These are phyloP conservation scores for Pontederia crassipes DNA, from an alignment of 176 grass and related monocot species.

Conservation along the genomic window DNA sequence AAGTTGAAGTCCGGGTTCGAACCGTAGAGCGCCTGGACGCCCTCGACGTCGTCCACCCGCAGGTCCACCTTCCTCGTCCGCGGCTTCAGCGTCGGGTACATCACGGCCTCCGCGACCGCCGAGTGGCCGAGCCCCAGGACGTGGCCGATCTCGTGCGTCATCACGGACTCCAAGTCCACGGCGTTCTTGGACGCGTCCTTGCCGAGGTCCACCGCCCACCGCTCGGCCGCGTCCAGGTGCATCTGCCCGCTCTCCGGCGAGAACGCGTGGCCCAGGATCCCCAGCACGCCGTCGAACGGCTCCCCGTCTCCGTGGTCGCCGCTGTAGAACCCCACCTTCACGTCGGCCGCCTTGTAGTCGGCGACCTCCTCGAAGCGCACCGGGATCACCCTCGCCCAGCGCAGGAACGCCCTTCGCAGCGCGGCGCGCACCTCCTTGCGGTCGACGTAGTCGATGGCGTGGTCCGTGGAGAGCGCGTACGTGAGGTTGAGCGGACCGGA, in stretches of 20 bases:
- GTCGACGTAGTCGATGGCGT: conserved; percentile 48
- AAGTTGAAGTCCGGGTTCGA: conserved; percentile 61
- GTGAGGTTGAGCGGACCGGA: conserved; percentile 45
- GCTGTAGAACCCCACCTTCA: conserved; percentile 71
- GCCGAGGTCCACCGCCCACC: conserved; percentile 53
- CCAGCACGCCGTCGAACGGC: conserved; percentile 83
- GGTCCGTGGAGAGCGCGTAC: conserved; percentile 50
- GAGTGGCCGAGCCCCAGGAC: conserved; percentile 86
- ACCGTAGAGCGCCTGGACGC: conserved; percentile 76
- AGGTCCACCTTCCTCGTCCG: conserved; percentile 56
- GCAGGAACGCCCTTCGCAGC: conserved; percentile 58
- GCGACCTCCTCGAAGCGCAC: conserved; percentile 45
- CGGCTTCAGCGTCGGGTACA: conserved; percentile 87
- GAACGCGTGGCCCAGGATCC: conserved; percentile 82
- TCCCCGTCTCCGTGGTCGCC: conserved; percentile 80
- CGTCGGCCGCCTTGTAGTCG: conserved; percentile 45
- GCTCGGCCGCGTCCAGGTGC: conserved; percentile 82
- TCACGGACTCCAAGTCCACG: conserved; percentile 76
- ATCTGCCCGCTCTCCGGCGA: conserved; percentile 68
- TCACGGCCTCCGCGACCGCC: conserved; percentile 45
- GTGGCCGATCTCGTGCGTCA: conserved; percentile 92
- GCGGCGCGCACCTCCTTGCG: conserved; percentile 30
- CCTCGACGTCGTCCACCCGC: conserved; percentile 66
- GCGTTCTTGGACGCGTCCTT: conserved; percentile 18
- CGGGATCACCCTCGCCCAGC: conserved; percentile 73